phyloP scores from a whole-genome alignment of 2,329 filamentous ascomycete species.

The Tympanopsis confertula region DNA sequence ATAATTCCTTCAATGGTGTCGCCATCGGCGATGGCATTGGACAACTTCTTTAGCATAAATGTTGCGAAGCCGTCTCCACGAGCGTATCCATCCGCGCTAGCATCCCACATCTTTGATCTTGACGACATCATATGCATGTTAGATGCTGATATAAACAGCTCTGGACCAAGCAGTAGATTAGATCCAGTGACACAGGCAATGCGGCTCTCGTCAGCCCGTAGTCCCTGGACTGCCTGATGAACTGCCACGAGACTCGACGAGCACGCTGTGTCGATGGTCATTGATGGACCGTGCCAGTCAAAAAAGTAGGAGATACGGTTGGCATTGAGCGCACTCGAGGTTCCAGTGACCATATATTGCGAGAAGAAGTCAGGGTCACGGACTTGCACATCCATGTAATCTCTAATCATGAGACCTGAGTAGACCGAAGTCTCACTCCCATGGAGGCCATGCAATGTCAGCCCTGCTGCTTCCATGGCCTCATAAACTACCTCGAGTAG shows the following conservation, averaged over 20 bases:
- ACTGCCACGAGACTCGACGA: constrained; percentile 29
- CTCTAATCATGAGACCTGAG: constrained; percentile 21
- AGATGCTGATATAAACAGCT: constrained; percentile 2
- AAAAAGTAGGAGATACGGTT: constrained; percentile 28
- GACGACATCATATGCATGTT: constrained; percentile 32
- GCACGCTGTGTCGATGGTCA: constrained; percentile 33
- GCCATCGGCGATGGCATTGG: constrained; percentile 29
- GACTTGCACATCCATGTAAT: constrained; percentile 20
- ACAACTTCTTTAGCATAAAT: constrained; percentile 36
- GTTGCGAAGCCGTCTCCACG: constrained; percentile 38
- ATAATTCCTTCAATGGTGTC: constrained; percentile 28
- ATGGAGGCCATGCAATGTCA: constrained; percentile 14
- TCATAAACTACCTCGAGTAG: constrained; percentile 21
- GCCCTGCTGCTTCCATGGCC: constrained; percentile 21
- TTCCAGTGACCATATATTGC: constrained; percentile 18
- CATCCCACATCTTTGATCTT: constrained; percentile 34
- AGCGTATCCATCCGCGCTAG: constrained; percentile 32
- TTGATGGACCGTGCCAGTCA: constrained; percentile 23
- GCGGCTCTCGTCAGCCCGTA: constrained; percentile 25
- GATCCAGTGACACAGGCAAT: constrained; percentile 18
- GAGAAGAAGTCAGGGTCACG: constrained; percentile 17
- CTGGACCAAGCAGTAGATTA: constrained; percentile 8
- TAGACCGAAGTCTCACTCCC: constrained; percentile 26
- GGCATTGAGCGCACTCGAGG: constrained; percentile 27
- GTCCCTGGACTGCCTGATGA: constrained; percentile 25